Conservation (phyloP, 2,329 filamentous ascomycete genomes). For the Beauveria pseudobassiana region DNA sequence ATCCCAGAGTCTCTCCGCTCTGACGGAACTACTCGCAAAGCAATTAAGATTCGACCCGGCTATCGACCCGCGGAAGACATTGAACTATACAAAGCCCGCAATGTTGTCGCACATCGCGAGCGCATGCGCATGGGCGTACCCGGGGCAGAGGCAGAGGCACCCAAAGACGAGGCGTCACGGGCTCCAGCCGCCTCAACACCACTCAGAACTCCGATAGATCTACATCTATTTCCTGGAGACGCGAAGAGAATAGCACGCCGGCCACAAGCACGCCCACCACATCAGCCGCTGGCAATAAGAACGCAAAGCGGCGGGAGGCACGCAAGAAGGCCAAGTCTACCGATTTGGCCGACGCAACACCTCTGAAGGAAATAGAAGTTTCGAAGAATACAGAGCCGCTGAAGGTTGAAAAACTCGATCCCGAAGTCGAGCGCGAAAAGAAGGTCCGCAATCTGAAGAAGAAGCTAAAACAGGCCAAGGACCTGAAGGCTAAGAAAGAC, state of each 20-base stretch:
- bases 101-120: constrained; percentile 76
- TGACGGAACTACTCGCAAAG: constrained; percentile 86
- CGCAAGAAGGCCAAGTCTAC: constrained; percentile 46
- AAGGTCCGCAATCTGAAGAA: constrained; percentile 88
- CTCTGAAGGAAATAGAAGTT: constrained; percentile 39
- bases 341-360: constrained; percentile 31
- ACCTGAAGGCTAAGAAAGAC: constrained; percentile 86
- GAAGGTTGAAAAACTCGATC: constrained; percentile 45
- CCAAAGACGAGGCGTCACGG: constrained; percentile 36
- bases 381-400: constrained; percentile 36
- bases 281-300: constrained; percentile 61
- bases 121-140: constrained; percentile 59
- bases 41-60: constrained; percentile 88
- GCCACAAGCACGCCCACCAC: background rate
- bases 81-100: constrained; percentile 90
- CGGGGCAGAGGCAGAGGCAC: constrained; percentile 58
- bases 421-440: constrained; percentile 78
- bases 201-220: background rate
- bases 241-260: background rate
- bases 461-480: constrained; percentile 88
- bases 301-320: constrained; percentile 65
- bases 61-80: constrained; percentile 94
- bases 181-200: constrained; percentile 26
- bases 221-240: background rate
- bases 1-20: constrained; percentile 82